These are phyloP conservation scores for Gracilariopsis chorda DNA, from an alignment of 23 red algal species.

Conservation along the genomic window DNA sequence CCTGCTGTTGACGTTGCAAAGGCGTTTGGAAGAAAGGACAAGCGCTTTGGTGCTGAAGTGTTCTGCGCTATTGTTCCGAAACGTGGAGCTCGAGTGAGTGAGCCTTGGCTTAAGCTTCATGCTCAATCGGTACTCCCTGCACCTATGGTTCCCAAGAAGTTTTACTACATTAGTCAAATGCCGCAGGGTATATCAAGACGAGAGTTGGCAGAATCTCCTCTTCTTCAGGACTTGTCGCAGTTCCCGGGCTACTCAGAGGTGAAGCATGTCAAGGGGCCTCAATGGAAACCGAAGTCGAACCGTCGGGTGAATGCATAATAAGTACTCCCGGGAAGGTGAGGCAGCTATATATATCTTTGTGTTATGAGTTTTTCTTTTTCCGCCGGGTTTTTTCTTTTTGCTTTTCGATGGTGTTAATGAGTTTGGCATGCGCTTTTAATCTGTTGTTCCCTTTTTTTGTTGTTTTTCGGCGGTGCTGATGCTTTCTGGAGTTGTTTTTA, in stretches of 20 bases:
- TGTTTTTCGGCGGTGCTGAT: too few species aligned
- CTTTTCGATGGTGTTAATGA: too few species aligned
- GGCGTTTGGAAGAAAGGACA: slow-evolving; percentile 71
- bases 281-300: slow-evolving; percentile 74
- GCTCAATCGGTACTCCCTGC: slow-evolving; percentile 62
- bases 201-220: slow-evolving; percentile 55
- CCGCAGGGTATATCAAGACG: slow-evolving; percentile 44
- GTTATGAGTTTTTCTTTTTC: neutral
- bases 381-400: neutral
- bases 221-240: slow-evolving; percentile 64
- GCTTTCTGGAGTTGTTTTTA: too few species aligned
- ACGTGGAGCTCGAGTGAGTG: slow-evolving; percentile 63
- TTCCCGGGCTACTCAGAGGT: slow-evolving; percentile 67
- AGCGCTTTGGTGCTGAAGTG: slow-evolving; percentile 72
- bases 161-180: slow-evolving; percentile 60
- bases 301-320: slow-evolving; percentile 1
- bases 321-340: neutral
- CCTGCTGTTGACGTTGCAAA: slow-evolving; percentile 53
- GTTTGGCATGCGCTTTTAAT: too few species aligned
- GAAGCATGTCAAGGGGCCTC: slow-evolving; percentile 76
- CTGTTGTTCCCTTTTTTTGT: too few species aligned
- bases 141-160: slow-evolving; percentile 77
- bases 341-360: neutral
- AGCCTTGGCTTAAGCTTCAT: slow-evolving; percentile 68
- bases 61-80: slow-evolving; percentile 80